Evolutionary conservation across 345 rosid species (phyloP).

Genomic region (Cardamine occulta): DNA sequence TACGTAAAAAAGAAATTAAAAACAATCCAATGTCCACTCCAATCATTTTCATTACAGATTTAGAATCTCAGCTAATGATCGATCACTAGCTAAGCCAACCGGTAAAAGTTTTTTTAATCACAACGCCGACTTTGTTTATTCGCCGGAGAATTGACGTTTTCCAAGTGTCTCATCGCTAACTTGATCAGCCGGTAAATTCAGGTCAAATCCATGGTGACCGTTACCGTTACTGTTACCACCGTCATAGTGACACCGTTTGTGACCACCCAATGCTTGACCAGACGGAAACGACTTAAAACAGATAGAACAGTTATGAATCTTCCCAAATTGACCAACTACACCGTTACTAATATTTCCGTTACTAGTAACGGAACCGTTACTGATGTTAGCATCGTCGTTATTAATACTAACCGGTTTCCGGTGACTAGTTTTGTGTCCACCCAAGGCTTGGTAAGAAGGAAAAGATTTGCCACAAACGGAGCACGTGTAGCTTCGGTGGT

Average conservation of each 20-base stretch:
- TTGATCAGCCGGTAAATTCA: conserved; percentile 62
- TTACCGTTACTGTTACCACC: conserved; percentile 46
- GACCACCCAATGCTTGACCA: conserved; percentile 95
- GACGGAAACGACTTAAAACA: conserved; percentile 77
- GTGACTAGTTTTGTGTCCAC: conserved; percentile 69
- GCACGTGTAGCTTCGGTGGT: conserved; percentile 51
- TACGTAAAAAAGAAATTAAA: conserved; percentile 20
- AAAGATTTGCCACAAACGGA: conserved; percentile 53
- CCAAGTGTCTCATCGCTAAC: conserved; percentile 20
- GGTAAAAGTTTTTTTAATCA: conserved; percentile 11
- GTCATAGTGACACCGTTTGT: conserved; percentile 86
- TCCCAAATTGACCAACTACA: conserved; percentile 41
- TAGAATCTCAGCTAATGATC: conserved; percentile 25
- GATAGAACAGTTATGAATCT: conserved; percentile 76
- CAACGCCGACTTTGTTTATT: conserved; percentile 28
- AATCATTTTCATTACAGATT: conserved; percentile 42
- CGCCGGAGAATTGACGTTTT: conserved; percentile 42
- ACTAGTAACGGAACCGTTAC: conserved; percentile 34
- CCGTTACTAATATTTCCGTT: conserved; percentile 38
- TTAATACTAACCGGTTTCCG: conserved; percentile 48
- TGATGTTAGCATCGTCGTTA: conserved; percentile 6
- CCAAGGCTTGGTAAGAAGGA: conserved; percentile 61
- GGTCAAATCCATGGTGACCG: conserved; percentile 52
- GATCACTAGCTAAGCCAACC: conserved; percentile 31
- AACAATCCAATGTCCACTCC: conserved; percentile 44